Percentiles rank a stretch among this genome's conserved stretches.
These are phyloP conservation scores for Blepharisma japonicum DNA, from an alignment of 73 alveolate species.

Conservation along the genomic window DNA sequence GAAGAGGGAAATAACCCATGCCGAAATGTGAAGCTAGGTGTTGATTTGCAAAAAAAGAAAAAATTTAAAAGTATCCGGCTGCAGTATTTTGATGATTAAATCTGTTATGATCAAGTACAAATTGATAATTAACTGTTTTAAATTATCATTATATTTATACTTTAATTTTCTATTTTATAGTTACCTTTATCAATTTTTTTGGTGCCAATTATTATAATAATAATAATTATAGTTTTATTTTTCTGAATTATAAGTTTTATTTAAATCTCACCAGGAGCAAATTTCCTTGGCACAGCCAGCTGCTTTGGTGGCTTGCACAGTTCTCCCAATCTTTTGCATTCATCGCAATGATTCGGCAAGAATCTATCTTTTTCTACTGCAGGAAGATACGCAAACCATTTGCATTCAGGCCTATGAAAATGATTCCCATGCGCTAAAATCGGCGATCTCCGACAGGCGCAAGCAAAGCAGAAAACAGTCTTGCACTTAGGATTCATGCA, in stretches of 20 bases:
- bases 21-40: too few relatives aligned
- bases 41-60: too few relatives aligned
- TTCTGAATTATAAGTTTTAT: not conserved
- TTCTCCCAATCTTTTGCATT: not conserved
- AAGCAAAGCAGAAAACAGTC: conserved; percentile 39
- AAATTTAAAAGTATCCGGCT: too few relatives aligned
- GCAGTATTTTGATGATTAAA: too few relatives aligned
- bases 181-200: too few relatives aligned
- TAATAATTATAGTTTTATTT: too few relatives aligned
- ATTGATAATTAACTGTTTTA: too few relatives aligned
- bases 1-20: too few relatives aligned
- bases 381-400: not conserved
- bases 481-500: conserved; percentile 32
- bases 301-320: not conserved
- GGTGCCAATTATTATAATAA: too few relatives aligned
- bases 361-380: conserved; percentile 4
- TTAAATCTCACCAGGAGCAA: not conserved
- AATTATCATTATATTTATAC: too few relatives aligned
- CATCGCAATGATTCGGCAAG: not conserved
- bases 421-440: conserved; percentile 46
- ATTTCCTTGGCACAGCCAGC: not conserved
- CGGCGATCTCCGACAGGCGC: conserved; percentile 44
- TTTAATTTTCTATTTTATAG: too few relatives aligned
- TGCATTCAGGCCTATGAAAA: conserved; percentile 45
- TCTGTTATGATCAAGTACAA: too few relatives aligned